Base-by-base conservation (phyloP, 179 eudicot genomes). In the Spinacia oleracea region DNA sequence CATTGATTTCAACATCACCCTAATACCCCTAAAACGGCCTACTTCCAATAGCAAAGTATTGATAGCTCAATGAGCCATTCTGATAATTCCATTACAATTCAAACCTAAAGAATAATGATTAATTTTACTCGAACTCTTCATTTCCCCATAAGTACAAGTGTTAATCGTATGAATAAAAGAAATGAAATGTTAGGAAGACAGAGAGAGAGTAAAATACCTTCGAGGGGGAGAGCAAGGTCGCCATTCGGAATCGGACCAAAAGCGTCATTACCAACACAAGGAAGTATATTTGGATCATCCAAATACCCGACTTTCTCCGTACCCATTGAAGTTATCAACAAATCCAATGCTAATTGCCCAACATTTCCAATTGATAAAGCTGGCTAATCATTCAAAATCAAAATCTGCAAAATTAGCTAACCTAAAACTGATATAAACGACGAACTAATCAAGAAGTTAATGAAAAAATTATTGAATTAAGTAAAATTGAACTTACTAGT, bases 201-300 rank as follows among this genome's bases (percentile, higher is more conserved):
- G 43, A 46, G 48, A 46, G 16, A 72, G 56, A 48, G 55, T 55
- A 32, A 42, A 29, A 35, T 6, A 93, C 97, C 97, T 90, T 93
- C 97, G 59, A 93, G 89, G 27, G 98, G 93, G 42, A 93, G 90
- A 82, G 86, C 86, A 38, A 93, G 90, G 20, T 83, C 83, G 45
- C 97, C 97, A 5, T 42, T 77, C 43, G 93, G 89, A 81, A 83
- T 48, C 32, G 98, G 88, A 34, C 83, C 83, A 79, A 87, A 93
- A 78, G 98, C 91, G 74, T 93, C 93, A 80, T 93, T 93, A 10
- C 98, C 98, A 73, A 93, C 91, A 65, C 98, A 93, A 45, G 98
- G 93, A 76, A 92, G 90, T 46, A 93, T 84, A 73, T 84, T 83
- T 0, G 97, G 97, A 70, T 93, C 97, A 70, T 93, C 97, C 72